Conservation (phyloP, 2,329 filamentous ascomycete species). For the Aphanoascus verrucosus region DNA sequence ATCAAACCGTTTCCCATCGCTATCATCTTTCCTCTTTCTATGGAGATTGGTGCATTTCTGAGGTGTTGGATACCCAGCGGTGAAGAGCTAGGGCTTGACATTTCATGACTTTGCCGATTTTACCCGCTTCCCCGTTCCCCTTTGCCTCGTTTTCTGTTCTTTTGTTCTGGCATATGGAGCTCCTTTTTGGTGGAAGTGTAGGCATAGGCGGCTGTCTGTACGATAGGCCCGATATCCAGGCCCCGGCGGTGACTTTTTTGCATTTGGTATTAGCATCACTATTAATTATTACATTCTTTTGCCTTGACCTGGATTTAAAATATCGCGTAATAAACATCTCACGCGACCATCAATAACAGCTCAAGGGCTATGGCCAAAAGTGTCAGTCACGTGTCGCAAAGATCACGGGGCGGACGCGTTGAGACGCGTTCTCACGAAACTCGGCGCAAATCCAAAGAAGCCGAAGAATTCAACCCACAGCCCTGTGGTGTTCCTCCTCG, state of each 20-base stretch:
- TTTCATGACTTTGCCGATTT: constrained; percentile 7
- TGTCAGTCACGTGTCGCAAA: too few relatives aligned
- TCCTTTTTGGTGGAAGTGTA: not conserved
- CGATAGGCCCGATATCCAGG: not conserved
- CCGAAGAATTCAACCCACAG: too few relatives aligned
- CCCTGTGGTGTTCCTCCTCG: too few relatives aligned
- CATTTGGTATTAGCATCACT: not conserved
- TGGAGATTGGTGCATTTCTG: constrained; percentile 27
- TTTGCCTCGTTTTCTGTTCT: not conserved
- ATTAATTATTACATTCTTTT: too few relatives aligned
- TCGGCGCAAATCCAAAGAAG: too few relatives aligned
- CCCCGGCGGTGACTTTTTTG: not conserved
- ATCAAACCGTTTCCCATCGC: not conserved
- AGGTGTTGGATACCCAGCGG: constrained; percentile 35
- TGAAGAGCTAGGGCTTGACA: constrained; percentile 12
- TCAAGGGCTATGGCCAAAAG: too few relatives aligned
- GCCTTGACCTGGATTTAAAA: too few relatives aligned
- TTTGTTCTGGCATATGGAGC: not conserved
- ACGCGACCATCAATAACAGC: too few relatives aligned
- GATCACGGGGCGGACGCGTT: too few relatives aligned
- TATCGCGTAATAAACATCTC: too few relatives aligned
- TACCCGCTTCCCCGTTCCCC: not conserved
- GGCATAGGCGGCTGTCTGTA: constrained; percentile 6
- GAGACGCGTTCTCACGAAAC: too few relatives aligned
- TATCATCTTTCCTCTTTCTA: constrained; percentile 5